Conservation (phyloP, 2,329 filamentous ascomycete species). For the Cladosporium cucumerinum region DNA sequence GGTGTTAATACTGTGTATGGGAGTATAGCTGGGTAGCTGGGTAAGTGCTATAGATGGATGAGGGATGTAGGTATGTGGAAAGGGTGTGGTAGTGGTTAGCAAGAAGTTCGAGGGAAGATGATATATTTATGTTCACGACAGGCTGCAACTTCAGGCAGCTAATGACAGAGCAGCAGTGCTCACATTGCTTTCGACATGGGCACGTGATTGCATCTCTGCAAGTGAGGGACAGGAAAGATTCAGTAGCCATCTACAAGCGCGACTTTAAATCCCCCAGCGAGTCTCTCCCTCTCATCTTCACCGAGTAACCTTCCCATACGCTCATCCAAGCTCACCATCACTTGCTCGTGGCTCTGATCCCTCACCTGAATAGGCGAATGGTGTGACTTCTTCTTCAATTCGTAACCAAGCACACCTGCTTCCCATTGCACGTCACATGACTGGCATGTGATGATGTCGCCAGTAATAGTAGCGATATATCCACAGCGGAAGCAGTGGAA, state of each 20-base stretch:
- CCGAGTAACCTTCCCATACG: slow-evolving; percentile 8
- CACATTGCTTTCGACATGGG: too few species aligned
- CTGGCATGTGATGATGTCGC: slow-evolving; percentile 30
- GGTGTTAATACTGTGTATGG: too few species aligned
- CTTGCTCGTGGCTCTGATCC: not conserved
- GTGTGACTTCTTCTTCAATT: slow-evolving; percentile 20
- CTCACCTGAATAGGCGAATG: not conserved
- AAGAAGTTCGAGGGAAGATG: not conserved
- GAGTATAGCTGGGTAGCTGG: too few species aligned
- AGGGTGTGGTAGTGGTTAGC: not conserved
- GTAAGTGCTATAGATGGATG: too few species aligned
- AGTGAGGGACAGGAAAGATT: not conserved
- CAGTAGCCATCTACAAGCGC: not conserved
- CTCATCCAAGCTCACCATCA: slow-evolving; percentile 11
- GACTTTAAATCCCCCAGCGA: slow-evolving; percentile 1
- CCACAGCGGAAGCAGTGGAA: slow-evolving; percentile 45
- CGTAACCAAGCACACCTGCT: slow-evolving; percentile 39
- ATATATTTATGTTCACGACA: not conserved
- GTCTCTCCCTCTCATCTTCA: slow-evolving; percentile 9
- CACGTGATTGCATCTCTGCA: not conserved
- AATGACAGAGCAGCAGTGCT: not conserved
- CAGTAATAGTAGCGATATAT: slow-evolving; percentile 21
- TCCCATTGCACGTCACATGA: slow-evolving; percentile 36
- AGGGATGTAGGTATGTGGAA: too few species aligned
- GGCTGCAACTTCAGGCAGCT: not conserved